Evolutionary conservation across 2,329 filamentous ascomycete species (phyloP).

Genomic region (Parastagonospora avenae): DNA sequence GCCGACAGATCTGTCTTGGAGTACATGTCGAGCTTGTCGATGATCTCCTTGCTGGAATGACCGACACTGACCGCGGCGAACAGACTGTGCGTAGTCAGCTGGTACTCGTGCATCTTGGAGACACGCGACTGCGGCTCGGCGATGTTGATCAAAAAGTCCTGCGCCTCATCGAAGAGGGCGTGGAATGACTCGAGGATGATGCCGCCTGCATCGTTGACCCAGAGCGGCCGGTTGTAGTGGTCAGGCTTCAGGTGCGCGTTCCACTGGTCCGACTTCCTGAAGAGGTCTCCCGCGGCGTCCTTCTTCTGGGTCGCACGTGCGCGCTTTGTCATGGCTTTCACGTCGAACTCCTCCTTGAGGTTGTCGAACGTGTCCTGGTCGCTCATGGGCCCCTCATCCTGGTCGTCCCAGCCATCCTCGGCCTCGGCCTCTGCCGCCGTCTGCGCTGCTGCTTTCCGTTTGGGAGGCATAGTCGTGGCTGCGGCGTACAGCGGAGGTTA

Average conservation of each 20-base stretch:
- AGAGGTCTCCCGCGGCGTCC: conserved; percentile 62
- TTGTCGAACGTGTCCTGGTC: conserved; percentile 56
- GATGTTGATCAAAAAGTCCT: conserved; percentile 95
- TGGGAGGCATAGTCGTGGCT: conserved; percentile 47
- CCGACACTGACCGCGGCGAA: conserved; percentile 96
- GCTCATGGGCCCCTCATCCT: conserved; percentile 54
- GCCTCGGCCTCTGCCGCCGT: conserved; percentile 41
- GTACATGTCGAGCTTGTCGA: conserved; percentile 83
- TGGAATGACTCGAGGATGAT: conserved; percentile 96
- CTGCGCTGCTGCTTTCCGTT: conserved; percentile 49
- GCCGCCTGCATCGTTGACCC: conserved; percentile 86
- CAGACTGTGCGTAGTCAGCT: conserved; percentile 86
- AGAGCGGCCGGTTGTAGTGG: conserved; percentile 86
- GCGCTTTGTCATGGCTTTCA: conserved; percentile 41
- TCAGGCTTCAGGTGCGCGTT: conserved; percentile 83
- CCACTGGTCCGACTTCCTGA: conserved; percentile 76
- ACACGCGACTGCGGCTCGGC: conserved; percentile 91
- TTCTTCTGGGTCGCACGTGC: conserved; percentile 26
- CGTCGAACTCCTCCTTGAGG: conserved; percentile 48
- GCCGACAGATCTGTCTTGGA: conserved; percentile 86
- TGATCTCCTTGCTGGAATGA: conserved; percentile 86
- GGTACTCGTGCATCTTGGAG: conserved; percentile 90
- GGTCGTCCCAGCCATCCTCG: conserved; percentile 62
- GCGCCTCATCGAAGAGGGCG: conserved; percentile 81
- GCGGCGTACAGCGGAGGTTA: background rate